Evolutionary conservation across 2,329 filamentous ascomycete species (phyloP).

Genomic region (Nemania diffusa): DNA sequence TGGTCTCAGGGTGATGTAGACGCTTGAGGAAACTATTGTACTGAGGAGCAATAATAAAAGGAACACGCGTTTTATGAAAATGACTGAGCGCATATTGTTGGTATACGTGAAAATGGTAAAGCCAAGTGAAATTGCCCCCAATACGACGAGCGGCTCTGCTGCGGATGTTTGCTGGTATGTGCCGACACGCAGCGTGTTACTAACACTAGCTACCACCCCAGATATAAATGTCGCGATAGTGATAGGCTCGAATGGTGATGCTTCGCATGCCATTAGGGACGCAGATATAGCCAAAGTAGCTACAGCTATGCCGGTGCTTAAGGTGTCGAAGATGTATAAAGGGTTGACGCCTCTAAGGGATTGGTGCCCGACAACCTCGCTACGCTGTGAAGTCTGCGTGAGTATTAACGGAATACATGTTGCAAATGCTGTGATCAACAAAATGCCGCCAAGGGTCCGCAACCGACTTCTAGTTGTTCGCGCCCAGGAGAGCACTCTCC

Average conservation of each 20-base stretch:
- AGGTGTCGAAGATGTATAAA: slow-evolving; percentile 60
- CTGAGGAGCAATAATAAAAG: slow-evolving; percentile 54
- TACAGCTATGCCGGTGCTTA: slow-evolving; percentile 60
- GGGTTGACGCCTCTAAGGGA: slow-evolving; percentile 53
- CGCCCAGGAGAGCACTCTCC: slow-evolving; percentile 64
- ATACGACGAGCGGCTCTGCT: slow-evolving; percentile 50
- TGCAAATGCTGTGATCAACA: slow-evolving; percentile 55
- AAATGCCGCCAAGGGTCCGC: slow-evolving; percentile 56
- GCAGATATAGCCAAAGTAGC: slow-evolving; percentile 57
- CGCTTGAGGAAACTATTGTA: slow-evolving; percentile 52
- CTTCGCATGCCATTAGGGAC: slow-evolving; percentile 59
- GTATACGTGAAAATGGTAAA: slow-evolving; percentile 57
- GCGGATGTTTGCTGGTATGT: slow-evolving; percentile 59
- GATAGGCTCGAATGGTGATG: slow-evolving; percentile 56
- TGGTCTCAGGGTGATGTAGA: slow-evolving; percentile 51
- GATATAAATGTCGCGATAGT: slow-evolving; percentile 57
- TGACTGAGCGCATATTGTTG: slow-evolving; percentile 56
- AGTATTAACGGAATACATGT: slow-evolving; percentile 53
- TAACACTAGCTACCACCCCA: slow-evolving; percentile 52
- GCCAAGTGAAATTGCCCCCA: slow-evolving; percentile 55
- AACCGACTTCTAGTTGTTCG: slow-evolving; percentile 60
- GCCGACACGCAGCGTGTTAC: slow-evolving; percentile 53
- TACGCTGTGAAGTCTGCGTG: slow-evolving; percentile 46
- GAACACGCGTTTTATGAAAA: slow-evolving; percentile 56
- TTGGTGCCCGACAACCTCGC: slow-evolving; percentile 41